phyloP scores from a whole-genome alignment of 2,329 filamentous ascomycete genomes.

The Elsinoe arachidis region DNA sequence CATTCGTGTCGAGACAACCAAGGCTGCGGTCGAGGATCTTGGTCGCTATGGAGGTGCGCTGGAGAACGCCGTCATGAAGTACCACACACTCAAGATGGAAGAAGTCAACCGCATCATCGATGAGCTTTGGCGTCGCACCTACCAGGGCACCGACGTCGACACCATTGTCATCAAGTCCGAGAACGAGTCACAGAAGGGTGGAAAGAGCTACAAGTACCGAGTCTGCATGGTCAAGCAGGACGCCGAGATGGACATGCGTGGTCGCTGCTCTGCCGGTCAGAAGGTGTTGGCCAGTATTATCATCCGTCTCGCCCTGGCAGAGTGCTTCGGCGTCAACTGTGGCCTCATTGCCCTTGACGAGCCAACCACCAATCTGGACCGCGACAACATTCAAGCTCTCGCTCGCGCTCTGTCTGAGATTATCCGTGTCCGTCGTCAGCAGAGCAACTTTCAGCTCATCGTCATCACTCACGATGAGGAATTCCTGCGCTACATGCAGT shows the following conservation, averaged over 20 bases:
- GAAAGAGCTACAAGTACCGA: constrained; percentile 90
- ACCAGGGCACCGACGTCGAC: constrained; percentile 95
- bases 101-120: constrained; percentile 93
- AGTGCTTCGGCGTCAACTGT: constrained; percentile 94
- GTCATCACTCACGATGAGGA: constrained; percentile 99
- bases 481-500: constrained; percentile 87
- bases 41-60: constrained; percentile 73
- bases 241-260: constrained; percentile 98
- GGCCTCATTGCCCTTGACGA: constrained; percentile 95
- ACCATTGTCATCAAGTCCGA: constrained; percentile 93
- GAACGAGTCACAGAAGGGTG: constrained; percentile 64
- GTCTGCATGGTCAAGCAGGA: constrained; percentile 96
- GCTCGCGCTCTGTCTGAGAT: constrained; percentile 79
- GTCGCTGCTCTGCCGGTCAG: constrained; percentile 90
- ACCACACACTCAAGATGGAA: constrained; percentile 93
- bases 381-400: constrained; percentile 85
- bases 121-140: constrained; percentile 95
- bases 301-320: constrained; percentile 88
- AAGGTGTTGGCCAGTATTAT: constrained; percentile 96
- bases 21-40: constrained; percentile 85
- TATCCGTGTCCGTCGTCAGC: constrained; percentile 70
- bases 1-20: constrained; percentile 83
- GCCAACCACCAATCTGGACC: constrained; percentile 92
- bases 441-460: constrained; percentile 94
- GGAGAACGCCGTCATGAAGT: constrained; percentile 96